Base-by-base conservation (phyloP, 2,329 filamentous ascomycete genomes). In the Aspergillus quadricinctus region DNA sequence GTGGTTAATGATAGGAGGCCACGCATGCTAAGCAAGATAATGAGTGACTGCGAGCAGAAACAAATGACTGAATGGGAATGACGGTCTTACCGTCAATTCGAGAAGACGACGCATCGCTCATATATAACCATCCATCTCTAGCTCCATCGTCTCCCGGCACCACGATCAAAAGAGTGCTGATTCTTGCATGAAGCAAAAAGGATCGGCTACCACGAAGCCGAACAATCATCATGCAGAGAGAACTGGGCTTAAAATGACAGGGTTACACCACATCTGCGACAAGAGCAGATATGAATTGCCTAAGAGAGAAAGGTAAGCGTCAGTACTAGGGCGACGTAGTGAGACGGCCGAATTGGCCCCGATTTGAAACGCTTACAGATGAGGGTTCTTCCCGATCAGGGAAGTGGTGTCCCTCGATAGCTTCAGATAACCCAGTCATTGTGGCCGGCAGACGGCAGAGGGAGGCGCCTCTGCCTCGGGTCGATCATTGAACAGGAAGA, bases 1-100 rank as follows among this genome's bases (percentile, higher is more conserved):
- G 57, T 53, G 56, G 51, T 31, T n/a, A 57, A 48, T 43, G 50
- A 60, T 19, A 60, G 27, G 28, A 56, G 48, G 5, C 57, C 45
- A 48, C 58, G 52, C 65, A 67, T 67, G 14, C 31, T 37, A 37
- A 27, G 5, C 28, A 40, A 11, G 10, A 6, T n/a, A 46, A 54
- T 14, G 53, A 54, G 40, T n/a, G 19, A 51, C 28, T 50, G 31
- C 17, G 14, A 3, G 31, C 31, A 7, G 14, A 37, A 14, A 37
- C 14, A 37, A 17, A 17, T 7, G 14, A 7, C 10, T 29, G 28
- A 9, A 35, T 17, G 31, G 31, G 31, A 37, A 37, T 17, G 14
- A n/a, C 2, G 6, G 31, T 17, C 31, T 37, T 37, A 37, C 31
- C 6, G 14, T 17, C 31, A 7, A 7, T 37, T 37, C 6, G 2